Conservation (phyloP, 768 basidiomycete species). For the Pisolithus marmoratus region DNA sequence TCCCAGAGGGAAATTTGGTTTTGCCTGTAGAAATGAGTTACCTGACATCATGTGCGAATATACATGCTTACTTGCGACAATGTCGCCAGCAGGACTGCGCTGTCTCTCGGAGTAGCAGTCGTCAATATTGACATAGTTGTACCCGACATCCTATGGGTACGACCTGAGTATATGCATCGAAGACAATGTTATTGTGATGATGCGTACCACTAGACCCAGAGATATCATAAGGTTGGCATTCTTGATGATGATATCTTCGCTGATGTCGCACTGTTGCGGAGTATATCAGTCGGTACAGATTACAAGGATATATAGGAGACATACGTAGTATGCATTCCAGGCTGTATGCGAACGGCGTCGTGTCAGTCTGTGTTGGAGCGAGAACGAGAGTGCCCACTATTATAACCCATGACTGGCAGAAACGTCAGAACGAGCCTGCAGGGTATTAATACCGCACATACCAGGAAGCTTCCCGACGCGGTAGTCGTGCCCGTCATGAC, state of each 20-base stretch:
- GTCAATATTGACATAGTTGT: slow-evolving; percentile 55
- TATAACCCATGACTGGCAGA: slow-evolving; percentile 52
- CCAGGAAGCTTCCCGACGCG: slow-evolving; percentile 33
- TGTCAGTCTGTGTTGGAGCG: slow-evolving; percentile 2
- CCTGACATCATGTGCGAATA: not conserved
- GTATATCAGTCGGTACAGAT: not conserved
- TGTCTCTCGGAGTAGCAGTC: slow-evolving; percentile 62
- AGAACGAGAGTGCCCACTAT: slow-evolving; percentile 38
- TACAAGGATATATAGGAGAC: slow-evolving; percentile 7
- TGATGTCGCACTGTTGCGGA: slow-evolving; percentile 47
- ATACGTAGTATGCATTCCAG: slow-evolving; percentile 65
- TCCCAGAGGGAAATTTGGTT: slow-evolving; percentile 50
- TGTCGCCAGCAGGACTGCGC: slow-evolving; percentile 44
- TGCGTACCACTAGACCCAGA: slow-evolving; percentile 43
- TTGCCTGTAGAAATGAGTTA: slow-evolving; percentile 30
- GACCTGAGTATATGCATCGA: not conserved
- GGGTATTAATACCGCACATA: slow-evolving; percentile 8
- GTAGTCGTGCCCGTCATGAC: not conserved
- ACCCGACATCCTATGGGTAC: slow-evolving; percentile 46
- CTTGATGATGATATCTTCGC: slow-evolving; percentile 46
- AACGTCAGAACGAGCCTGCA: not conserved
- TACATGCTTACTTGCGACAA: slow-evolving; percentile 43
- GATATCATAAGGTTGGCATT: slow-evolving; percentile 46
- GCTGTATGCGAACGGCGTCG: slow-evolving; percentile 30
- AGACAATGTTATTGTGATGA: not conserved